Evolutionary conservation across 2,329 filamentous ascomycete genomes (phyloP), one percentile per base, ranked within the genome.

Genomic region (Zymoseptoria tritici): DNA sequence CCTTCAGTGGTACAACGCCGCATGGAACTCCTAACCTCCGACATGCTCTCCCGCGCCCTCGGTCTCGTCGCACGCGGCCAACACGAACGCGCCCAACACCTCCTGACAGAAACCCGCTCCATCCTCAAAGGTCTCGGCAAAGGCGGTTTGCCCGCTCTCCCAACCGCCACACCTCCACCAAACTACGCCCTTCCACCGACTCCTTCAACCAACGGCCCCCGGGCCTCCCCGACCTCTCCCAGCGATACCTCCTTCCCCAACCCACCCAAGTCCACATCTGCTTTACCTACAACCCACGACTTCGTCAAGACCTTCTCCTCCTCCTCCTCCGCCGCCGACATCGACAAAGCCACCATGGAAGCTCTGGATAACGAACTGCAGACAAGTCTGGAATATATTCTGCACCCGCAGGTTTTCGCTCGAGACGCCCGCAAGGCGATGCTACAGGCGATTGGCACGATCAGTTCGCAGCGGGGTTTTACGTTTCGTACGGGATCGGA

Each of bases 91-190:
- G 94, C 92, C 0, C 89, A 96, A 67, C 95, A 96, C 58, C 84
- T 99, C 3, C 81, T 99, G 46, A 90, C 88, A 64, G 94, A 99
- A 78, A 99, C 94, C 3, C 84, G 93, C 46, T 95, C 90, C 57
- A 99, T 99, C 61, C 81, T 99, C 57, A 97, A 97, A 76, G 94
- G 94, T 3, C 84, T 99, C 5, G 92, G 92, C 57, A 99, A 99
- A 76, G 94, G 94, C 36, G 90, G 93, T 1, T 81, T 99, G 0
- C 94, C 94, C 8, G 93, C 94, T 1, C 86, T 97, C 4, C 91
- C 91, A 2, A 16, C 36, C 2, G 36, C 36, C 36, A 60, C 64
- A 24, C 87, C 87, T 1, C 76, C 82, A 72, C 76, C 67, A 22
- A 70, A 60, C 65, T 72, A 61, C 63, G 74, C 66, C 67, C 76